Evolutionary conservation across 2,329 filamentous ascomycete genomes (phyloP).

Genomic region (Ophiostoma ulmi): DNA sequence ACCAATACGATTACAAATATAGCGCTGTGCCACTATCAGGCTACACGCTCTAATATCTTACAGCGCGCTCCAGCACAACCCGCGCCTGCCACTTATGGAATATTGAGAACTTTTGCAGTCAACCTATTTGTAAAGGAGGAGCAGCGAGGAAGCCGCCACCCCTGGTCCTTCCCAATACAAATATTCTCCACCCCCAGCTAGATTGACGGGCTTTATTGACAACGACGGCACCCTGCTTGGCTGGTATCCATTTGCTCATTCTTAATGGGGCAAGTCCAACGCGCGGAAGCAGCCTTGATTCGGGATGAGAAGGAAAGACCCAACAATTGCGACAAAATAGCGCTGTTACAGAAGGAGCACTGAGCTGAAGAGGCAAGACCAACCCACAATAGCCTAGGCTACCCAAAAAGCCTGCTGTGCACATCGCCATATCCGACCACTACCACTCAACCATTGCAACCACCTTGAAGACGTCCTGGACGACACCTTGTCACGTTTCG

Average conservation of each 20-base stretch:
- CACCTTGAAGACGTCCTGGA: background rate
- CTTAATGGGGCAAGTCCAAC: conserved; percentile 13
- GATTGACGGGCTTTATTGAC: conserved; percentile 17
- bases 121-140: too few species aligned
- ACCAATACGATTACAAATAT: conserved; percentile 23
- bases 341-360: conserved; percentile 6
- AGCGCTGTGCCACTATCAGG: conserved; percentile 17
- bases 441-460: background rate
- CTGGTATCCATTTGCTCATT: background rate
- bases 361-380: background rate
- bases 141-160: conserved; percentile 16
- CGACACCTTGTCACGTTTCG: conserved; percentile 8
- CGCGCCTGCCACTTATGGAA: background rate
- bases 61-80: conserved; percentile 11
- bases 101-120: background rate
- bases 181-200: conserved; percentile 14
- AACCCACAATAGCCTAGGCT: background rate
- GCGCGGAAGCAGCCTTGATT: conserved; percentile 14
- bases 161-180: conserved; percentile 17
- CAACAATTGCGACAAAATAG: background rate
- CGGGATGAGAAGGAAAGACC: conserved; percentile 16
- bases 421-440: conserved; percentile 12
- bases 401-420: conserved; percentile 8
- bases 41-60: background rate
- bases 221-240: conserved; percentile 16